Base-by-base conservation (phyloP, 805 yeast species). In the Spathaspora arborariae region DNA sequence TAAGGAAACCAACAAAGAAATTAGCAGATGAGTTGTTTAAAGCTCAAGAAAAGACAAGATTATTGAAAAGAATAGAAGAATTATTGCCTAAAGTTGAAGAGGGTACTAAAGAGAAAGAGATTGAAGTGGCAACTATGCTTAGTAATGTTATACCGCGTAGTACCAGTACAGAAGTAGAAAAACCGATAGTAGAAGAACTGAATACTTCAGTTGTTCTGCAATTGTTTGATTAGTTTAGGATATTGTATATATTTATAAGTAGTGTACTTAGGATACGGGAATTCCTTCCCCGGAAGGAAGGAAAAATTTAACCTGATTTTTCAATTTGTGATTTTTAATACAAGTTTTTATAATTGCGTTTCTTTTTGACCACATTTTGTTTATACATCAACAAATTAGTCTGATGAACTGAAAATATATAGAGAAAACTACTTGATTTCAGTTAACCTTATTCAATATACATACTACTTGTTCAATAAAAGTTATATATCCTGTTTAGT, bases 1-100 rank as follows among this genome's bases (percentile, higher is more conserved):
- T 84, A 2, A 73, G 82, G 55, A 64, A 74, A 34, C 88, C 95
- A 0, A 59, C 78, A 2, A 57, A 57, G 5, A 69, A 62, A 11
- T 58, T 82, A 22, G 62, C 72, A 40, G 59, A 55, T 4, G 72
- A 68, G 11, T 64, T 87, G 45, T 56, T 55, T 41, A 54, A 55
- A 30, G 60, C 74, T 2, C 78, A 73, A 53, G 65, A 64, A 18
- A 74, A 71, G 52, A 51, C 58, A 19, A 45, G 50, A 9, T 33
- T 58, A 20, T 33, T 54, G 34, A 50, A 48, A 37, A 56, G 57
- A 45, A 45, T 64, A 39, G 45, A 37, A 3, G 39, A 44, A 24
- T 46, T 53, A 42, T 34, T 30, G 6, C 18, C 35, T 30, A 20
- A 13, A 16, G n/a, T 30, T 30, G 18, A 30, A 4, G 16, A 13